A percentile compares a stretch with the other conserved stretches of the same genome.
Evolutionary conservation across 441 rosid genomes (phyloP).

Genomic region (Brassica hybrid): DNA sequence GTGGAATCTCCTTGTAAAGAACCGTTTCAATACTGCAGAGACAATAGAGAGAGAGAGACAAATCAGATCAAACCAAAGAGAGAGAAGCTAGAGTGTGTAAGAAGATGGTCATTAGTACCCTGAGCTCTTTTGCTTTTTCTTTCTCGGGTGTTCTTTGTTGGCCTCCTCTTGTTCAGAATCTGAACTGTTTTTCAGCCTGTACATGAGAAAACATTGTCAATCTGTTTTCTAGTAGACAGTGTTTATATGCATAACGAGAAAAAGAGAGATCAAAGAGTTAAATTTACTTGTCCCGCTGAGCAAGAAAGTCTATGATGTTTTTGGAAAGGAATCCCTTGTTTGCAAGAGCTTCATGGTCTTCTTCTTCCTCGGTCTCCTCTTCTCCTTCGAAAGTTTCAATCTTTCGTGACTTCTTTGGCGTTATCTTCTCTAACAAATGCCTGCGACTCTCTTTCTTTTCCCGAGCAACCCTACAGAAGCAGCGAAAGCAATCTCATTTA

Average conservation of each 20-base stretch:
- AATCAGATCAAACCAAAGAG: not conserved
- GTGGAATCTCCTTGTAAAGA: constrained; percentile 72
- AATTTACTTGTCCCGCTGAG: constrained; percentile 74
- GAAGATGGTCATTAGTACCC: constrained; percentile 50
- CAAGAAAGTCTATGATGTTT: constrained; percentile 76
- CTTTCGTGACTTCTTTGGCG: constrained; percentile 50
- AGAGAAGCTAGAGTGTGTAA: not conserved
- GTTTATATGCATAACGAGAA: not conserved
- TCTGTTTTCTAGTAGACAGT: constrained; percentile 8
- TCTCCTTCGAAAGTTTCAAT: constrained; percentile 38
- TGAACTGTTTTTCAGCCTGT: constrained; percentile 64
- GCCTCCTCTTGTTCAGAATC: constrained; percentile 71
- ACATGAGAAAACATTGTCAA: constrained; percentile 1
- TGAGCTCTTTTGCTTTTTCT: constrained; percentile 66
- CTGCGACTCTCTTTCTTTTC: constrained; percentile 82
- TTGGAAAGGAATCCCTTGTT: constrained; percentile 77
- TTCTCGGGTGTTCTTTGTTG: constrained; percentile 47
- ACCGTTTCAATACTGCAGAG: constrained; percentile 64
- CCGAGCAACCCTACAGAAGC: constrained; percentile 54
- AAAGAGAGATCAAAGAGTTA: not conserved
- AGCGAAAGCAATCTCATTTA: constrained; percentile 17
- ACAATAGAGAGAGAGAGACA: not conserved
- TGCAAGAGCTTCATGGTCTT: constrained; percentile 44
- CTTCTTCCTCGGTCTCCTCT: constrained; percentile 47
- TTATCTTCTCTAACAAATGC: constrained; percentile 62